Evolutionary conservation across 371 early-diverging fungal species (phyloP).

Genomic region (Blakeslea trispora): DNA sequence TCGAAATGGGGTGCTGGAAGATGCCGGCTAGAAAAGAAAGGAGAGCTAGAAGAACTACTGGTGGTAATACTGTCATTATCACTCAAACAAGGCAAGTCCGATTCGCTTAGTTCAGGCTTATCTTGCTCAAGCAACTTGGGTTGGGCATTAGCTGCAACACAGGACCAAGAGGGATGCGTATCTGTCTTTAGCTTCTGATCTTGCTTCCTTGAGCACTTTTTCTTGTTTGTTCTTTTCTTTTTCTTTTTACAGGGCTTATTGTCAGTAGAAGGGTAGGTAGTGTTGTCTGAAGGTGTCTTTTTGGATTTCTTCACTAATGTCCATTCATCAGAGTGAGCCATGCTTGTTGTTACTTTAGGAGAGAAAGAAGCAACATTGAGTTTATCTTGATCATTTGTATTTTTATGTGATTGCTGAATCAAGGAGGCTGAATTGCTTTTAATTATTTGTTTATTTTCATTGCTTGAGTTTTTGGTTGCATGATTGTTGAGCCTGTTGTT

Average conservation of each 20-base stretch:
- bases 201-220: not conserved
- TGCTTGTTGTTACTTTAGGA: not conserved
- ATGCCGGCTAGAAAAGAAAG: not conserved
- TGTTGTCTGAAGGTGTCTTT: no score
- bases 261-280: no score
- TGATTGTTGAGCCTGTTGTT: no score
- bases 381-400: no score
- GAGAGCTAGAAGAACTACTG: constrained; percentile 10
- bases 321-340: not conserved
- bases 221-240: not conserved
- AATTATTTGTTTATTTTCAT: no score
- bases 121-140: no score
- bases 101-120: no score
- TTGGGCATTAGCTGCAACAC: not conserved
- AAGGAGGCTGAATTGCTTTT: not conserved
- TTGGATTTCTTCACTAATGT: not conserved
- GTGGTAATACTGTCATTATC: constrained; percentile 16
- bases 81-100: constrained; percentile 17
- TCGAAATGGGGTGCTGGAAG: not conserved
- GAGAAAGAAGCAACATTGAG: no score
- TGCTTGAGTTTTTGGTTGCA: no score
- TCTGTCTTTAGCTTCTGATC: no score
- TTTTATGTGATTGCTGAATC: not conserved
- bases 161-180: not conserved
- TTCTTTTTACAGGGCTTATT: no score